Evolutionary conservation across 805 yeast species (phyloP).

Genomic region (Ogataea wickerhamii): DNA sequence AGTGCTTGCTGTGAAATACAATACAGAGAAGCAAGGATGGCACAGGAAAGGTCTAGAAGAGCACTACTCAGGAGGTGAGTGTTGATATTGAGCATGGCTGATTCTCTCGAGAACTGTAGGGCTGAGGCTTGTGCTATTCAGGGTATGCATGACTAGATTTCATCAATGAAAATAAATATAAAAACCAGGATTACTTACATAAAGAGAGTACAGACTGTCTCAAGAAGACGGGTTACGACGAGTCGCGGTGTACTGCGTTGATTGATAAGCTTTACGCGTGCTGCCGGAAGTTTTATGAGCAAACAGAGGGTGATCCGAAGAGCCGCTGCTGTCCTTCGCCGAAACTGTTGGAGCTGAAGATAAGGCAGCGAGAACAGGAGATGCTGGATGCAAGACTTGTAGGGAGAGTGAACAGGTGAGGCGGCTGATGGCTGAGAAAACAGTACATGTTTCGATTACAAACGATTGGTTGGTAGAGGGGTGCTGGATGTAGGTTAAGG

Average conservation of each 20-base stretch:
- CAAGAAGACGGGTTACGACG: constrained; percentile 58
- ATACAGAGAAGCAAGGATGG: no score
- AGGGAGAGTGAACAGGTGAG: not conserved
- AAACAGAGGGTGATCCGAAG: constrained; percentile 54
- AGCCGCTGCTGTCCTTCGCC: constrained; percentile 81
- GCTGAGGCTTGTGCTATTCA: constrained; percentile 81
- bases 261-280: constrained; percentile 75
- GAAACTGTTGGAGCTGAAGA: constrained; percentile 54
- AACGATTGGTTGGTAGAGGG: not conserved
- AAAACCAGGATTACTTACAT: not conserved
- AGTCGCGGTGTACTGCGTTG: constrained; percentile 63
- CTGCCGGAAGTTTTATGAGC: constrained; percentile 62
- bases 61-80: no score
- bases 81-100: no score
- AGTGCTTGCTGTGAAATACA: no score
- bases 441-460: no score
- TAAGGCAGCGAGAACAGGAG: constrained; percentile 59
- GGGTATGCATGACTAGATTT: constrained; percentile 48
- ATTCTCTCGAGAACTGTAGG: constrained; percentile 68
- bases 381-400: constrained; percentile 53
- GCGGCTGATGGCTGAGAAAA: not conserved
- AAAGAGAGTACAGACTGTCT: constrained; percentile 69
- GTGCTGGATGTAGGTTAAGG: constrained; percentile 57
- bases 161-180: constrained; percentile 1
- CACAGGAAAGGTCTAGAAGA: no score